Conservation (phyloP, 768 basidiomycete species). For the Pleurotus djamor region DNA sequence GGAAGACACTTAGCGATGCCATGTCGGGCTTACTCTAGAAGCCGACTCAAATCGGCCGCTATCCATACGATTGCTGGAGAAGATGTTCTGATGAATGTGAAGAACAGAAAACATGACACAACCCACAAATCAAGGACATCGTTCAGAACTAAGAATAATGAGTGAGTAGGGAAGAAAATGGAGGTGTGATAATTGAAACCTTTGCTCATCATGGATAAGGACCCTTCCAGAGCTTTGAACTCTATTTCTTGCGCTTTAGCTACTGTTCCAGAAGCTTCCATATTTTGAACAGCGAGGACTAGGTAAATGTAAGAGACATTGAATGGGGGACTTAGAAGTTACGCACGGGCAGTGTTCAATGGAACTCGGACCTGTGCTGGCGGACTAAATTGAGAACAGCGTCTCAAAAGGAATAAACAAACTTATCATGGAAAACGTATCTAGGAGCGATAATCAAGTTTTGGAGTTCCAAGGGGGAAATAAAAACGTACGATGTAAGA, state of each 20-base stretch:
- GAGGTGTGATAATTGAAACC: constrained; percentile 31
- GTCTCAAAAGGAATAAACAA: neutral
- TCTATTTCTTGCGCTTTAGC: constrained; percentile 80
- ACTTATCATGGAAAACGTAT: constrained; percentile 80
- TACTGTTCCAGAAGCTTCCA: constrained; percentile 77
- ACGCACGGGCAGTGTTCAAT: constrained; percentile 69
- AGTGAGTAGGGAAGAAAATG: constrained; percentile 1
- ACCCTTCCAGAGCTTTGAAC: constrained; percentile 81
- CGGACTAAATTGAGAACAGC: constrained; percentile 11
- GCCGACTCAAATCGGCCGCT: constrained; percentile 80
- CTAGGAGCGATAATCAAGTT: constrained; percentile 24
- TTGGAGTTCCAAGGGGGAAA: neutral
- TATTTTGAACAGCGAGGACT: constrained; percentile 89
- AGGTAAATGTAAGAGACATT: constrained; percentile 2
- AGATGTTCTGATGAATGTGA: constrained; percentile 1
- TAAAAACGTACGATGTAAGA: constrained; percentile 67
- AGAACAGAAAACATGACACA: constrained; percentile 5
- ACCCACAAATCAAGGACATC: constrained; percentile 79
- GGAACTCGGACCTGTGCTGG: constrained; percentile 74
- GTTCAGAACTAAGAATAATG: constrained; percentile 52
- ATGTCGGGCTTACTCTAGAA: constrained; percentile 34
- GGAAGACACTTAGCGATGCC: no score
- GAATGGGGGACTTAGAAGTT: constrained; percentile 12
- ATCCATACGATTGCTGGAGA: constrained; percentile 76
- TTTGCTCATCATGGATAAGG: constrained; percentile 87